Percentiles rank a stretch among this genome's conserved stretches.
phyloP scores from a whole-genome alignment of 345 rosid genomes.

The Moricandia moricandioides region DNA sequence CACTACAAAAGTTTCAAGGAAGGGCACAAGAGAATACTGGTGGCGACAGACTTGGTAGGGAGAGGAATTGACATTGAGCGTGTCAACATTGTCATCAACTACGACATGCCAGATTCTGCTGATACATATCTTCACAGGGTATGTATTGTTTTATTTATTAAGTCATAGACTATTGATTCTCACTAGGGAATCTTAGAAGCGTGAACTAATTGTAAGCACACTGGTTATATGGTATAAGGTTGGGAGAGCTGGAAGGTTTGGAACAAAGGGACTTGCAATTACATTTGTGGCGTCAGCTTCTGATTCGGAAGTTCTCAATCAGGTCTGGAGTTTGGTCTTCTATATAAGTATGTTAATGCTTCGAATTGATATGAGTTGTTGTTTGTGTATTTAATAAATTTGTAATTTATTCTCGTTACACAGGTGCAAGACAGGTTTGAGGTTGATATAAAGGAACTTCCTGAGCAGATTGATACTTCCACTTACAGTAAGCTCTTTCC shows the following conservation, averaged over 20 bases:
- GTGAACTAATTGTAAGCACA: not conserved
- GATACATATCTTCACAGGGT: slow-evolving; percentile 98
- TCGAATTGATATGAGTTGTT: not conserved
- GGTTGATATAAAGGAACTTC: slow-evolving; percentile 95
- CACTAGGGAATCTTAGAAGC: not conserved
- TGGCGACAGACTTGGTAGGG: slow-evolving; percentile 95
- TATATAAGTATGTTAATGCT: not conserved
- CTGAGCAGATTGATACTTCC: slow-evolving; percentile 92
- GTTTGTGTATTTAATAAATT: too few relatives aligned
- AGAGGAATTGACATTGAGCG: slow-evolving; percentile 98
- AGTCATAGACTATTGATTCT: not conserved
- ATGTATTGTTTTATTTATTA: not conserved
- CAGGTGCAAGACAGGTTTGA: slow-evolving; percentile 94
- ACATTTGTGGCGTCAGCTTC: slow-evolving; percentile 92
- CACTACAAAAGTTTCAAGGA: slow-evolving; percentile 98
- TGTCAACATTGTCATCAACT: slow-evolving; percentile 95
- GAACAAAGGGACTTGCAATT: slow-evolving; percentile 96
- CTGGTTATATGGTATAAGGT: slow-evolving; percentile 50
- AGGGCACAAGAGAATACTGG: slow-evolving; percentile 98
- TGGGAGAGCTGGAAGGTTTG: slow-evolving; percentile 99
- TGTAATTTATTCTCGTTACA: not conserved
- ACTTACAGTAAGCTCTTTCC: slow-evolving; percentile 64
- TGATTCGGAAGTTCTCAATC: slow-evolving; percentile 88
- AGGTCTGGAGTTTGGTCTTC: slow-evolving; percentile 45
- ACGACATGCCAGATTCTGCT: slow-evolving; percentile 99